These are phyloP conservation scores for Xerocomellus dryophilus DNA, from an alignment of 768 basidiomycete genomes.

Conservation along the genomic window DNA sequence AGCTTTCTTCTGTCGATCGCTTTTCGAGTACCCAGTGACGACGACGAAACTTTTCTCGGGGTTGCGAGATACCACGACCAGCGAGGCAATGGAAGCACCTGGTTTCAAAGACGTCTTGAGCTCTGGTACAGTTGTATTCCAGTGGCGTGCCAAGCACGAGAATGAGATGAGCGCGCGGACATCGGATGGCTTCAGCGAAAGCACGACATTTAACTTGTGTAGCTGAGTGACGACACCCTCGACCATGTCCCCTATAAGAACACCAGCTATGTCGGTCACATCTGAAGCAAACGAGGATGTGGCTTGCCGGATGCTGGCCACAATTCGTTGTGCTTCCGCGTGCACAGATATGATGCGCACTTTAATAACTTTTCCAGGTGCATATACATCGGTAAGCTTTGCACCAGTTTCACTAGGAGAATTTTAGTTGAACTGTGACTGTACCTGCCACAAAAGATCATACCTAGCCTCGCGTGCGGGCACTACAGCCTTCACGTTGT, in stretches of 20 bases:
- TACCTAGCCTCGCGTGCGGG: conserved; percentile 82
- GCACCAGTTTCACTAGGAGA: conserved; percentile 58
- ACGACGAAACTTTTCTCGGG: conserved; percentile 83
- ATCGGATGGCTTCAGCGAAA: conserved; percentile 67
- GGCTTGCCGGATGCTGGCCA: conserved; percentile 87
- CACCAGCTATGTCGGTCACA: conserved; percentile 60
- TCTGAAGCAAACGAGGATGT: conserved; percentile 46
- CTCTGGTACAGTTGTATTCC: conserved; percentile 61
- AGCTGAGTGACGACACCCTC: conserved; percentile 73
- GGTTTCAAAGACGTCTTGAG: conserved; percentile 58
- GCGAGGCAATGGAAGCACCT: conserved; percentile 68
- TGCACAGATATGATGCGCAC: conserved; percentile 74
- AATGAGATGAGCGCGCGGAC: conserved; percentile 83
- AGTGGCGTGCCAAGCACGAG: conserved; percentile 81
- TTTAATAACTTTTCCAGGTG: conserved; percentile 78
- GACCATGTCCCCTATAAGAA: conserved; percentile 75
- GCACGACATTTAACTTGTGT: conserved; percentile 79
- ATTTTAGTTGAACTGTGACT: neutral
- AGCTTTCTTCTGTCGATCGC: conserved; percentile 45
- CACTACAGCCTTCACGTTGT: conserved; percentile 79
- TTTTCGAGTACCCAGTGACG: conserved; percentile 71
- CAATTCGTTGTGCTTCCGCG: conserved; percentile 56
- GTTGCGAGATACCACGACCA: conserved; percentile 89
- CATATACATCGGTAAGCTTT: conserved; percentile 62
- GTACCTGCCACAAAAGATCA: conserved; percentile 14